These are phyloP conservation scores for Aspergillus viridinutans DNA, from an alignment of 2,329 filamentous ascomycete genomes.

Conservation along the genomic window DNA sequence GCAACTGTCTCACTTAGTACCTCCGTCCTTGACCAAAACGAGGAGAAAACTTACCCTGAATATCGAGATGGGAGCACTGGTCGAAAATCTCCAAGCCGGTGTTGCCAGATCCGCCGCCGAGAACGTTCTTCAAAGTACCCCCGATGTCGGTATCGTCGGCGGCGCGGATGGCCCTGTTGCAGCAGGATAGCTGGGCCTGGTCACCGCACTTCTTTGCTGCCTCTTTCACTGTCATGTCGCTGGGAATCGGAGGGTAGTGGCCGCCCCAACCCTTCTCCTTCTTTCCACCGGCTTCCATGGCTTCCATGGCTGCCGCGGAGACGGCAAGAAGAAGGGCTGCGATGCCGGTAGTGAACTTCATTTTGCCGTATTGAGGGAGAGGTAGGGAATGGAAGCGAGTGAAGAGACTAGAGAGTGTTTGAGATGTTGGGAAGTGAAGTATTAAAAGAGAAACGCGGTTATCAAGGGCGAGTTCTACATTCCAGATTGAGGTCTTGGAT, in stretches of 20 bases:
- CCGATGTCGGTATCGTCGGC: conserved; percentile 29
- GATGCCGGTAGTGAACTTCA: conserved; percentile 29
- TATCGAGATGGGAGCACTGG: conserved; percentile 37
- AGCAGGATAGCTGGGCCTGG: conserved; percentile 34
- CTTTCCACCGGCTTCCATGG: neutral
- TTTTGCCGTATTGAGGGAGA: conserved; percentile 15
- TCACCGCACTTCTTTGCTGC: conserved; percentile 32
- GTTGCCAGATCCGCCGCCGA: conserved; percentile 28
- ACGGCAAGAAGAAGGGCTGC: conserved; percentile 27
- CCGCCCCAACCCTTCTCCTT: conserved; percentile 19
- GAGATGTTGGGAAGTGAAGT: too few species aligned
- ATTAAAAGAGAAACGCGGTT: too few species aligned
- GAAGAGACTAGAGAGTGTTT: too few species aligned
- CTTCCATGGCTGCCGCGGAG: conserved; percentile 20
- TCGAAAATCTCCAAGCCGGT: conserved; percentile 33
- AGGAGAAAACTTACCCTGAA: conserved; percentile 29
- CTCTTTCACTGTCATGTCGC: conserved; percentile 28
- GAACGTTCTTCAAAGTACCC: conserved; percentile 28
- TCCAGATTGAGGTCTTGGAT: too few species aligned
- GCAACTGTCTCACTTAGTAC: conserved; percentile 19
- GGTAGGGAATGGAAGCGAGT: neutral
- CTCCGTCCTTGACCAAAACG: too few species aligned
- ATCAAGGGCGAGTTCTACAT: too few species aligned
- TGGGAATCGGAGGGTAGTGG: conserved; percentile 23
- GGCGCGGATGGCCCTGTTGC: conserved; percentile 33